Percentiles rank a stretch among this genome's conserved stretches.
These are phyloP conservation scores for Exophiala sp. DNA, from an alignment of 2,329 filamentous ascomycete genomes.

Conservation along the genomic window DNA sequence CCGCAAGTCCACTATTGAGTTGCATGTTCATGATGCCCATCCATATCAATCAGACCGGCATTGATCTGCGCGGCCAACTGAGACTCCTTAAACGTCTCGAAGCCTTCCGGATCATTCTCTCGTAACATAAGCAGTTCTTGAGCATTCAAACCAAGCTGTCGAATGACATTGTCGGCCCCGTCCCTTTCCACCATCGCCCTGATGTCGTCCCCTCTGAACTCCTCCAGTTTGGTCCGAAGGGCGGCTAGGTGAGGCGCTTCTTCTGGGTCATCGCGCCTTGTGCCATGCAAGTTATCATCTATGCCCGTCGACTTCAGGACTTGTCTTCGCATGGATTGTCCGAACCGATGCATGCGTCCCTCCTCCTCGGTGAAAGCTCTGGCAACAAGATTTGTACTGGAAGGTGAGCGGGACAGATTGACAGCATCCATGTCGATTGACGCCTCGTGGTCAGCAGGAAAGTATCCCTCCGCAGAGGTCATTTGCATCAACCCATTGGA, in stretches of 20 bases:
- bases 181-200: conserved; percentile 37
- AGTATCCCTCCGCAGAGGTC: conserved; percentile 21
- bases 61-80: conserved; percentile 41
- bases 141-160: conserved; percentile 41
- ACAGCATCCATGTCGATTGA: conserved; percentile 39
- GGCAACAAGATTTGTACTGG: conserved; percentile 62
- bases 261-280: conserved; percentile 36
- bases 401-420: conserved; percentile 54
- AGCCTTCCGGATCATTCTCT: conserved; percentile 40
- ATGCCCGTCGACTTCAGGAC: conserved; percentile 48
- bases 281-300: conserved; percentile 36
- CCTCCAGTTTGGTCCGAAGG: conserved; percentile 41
- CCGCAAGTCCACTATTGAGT: neutral
- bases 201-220: conserved; percentile 39
- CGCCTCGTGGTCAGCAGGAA: conserved; percentile 35
- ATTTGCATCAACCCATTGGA: conserved; percentile 13
- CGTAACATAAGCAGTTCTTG: conserved; percentile 42
- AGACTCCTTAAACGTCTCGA: conserved; percentile 41
- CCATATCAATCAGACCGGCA: conserved; percentile 10
- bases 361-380: conserved; percentile 62
- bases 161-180: conserved; percentile 38
- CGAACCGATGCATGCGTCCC: conserved; percentile 63
- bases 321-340: conserved; percentile 60
- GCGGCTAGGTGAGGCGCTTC: conserved; percentile 42
- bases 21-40: neutral